A percentile compares a stretch with the other conserved stretches of the same genome.
These are phyloP conservation scores for Candolleomyces aberdarensis DNA, from an alignment of 768 basidiomycete species.

Conservation along the genomic window DNA sequence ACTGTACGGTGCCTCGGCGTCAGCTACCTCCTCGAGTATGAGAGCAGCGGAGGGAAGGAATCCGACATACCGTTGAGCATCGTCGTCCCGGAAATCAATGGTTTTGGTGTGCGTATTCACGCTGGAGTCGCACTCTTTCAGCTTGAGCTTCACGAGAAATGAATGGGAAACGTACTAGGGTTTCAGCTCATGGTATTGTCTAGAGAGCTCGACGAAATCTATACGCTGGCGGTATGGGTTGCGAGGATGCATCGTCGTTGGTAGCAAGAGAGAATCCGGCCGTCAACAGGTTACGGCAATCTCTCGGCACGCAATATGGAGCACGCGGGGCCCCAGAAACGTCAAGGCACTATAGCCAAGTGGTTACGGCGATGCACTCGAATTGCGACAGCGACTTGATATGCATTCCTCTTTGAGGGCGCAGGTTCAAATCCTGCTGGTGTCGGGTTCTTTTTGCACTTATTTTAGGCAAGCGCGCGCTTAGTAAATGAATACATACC, in stretches of 20 bases:
- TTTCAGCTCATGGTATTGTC: slow-evolving; percentile 52
- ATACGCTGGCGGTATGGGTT: slow-evolving; percentile 38
- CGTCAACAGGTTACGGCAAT: too few species aligned
- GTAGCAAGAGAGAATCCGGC: not conserved
- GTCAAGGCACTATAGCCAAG: slow-evolving; percentile 56
- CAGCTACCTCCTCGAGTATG: slow-evolving; percentile 2
- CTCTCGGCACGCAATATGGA: not conserved
- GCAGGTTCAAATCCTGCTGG: slow-evolving; percentile 40
- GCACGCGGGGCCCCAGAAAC: not conserved
- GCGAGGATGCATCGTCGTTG: slow-evolving; percentile 34
- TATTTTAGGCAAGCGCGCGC: not conserved
- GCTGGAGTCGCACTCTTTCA: slow-evolving; percentile 8
- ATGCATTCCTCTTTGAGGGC: slow-evolving; percentile 28
- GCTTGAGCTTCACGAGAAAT: not conserved
- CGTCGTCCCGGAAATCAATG: slow-evolving; percentile 76
- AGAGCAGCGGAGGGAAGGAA: not conserved
- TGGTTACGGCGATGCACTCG: slow-evolving; percentile 77
- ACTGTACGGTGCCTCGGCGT: not conserved
- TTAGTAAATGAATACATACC: too few species aligned
- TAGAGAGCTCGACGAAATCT: slow-evolving; percentile 60
- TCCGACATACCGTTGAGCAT: slow-evolving; percentile 57
- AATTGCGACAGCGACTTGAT: slow-evolving; percentile 46
- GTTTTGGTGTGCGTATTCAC: slow-evolving; percentile 16
- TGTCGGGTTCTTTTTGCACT: slow-evolving; percentile 20
- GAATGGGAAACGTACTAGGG: slow-evolving; percentile 41